Conservation (phyloP, 108 stramenopile genomes). For the Nitzschia palea region DNA sequence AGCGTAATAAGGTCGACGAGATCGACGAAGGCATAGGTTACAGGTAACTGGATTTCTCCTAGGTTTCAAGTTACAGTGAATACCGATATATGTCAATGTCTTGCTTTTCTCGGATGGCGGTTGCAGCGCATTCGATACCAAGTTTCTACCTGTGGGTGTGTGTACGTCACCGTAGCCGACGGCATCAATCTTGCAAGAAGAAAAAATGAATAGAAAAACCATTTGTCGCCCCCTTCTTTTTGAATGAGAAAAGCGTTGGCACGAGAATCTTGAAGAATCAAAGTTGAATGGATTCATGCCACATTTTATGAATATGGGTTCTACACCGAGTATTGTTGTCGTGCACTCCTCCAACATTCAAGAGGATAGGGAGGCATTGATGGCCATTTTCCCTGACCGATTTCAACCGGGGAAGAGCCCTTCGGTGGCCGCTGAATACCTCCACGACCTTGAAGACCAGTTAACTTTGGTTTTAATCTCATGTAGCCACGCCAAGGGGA, state of each 20-base stretch:
- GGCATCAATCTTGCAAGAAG: neutral
- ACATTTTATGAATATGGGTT: neutral
- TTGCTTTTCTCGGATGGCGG: neutral
- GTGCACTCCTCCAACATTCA: neutral
- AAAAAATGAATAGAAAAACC: neutral
- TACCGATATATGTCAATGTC: neutral
- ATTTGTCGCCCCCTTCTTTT: too few relatives aligned
- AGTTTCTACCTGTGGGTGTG: neutral
- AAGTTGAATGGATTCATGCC: neutral
- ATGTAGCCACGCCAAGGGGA: neutral
- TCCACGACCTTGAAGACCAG: neutral
- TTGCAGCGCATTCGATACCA: neutral
- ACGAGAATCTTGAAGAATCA: neutral
- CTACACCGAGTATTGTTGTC: conserved; percentile 1
- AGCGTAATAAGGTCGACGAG: too few relatives aligned
- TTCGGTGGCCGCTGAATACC: neutral
- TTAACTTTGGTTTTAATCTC: neutral
- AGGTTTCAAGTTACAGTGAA: too few relatives aligned
- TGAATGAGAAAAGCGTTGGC: too few relatives aligned
- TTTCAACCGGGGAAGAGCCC: neutral
- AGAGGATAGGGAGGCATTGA: conserved; percentile 2
- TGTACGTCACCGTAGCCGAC: neutral
- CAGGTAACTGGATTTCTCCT: too few relatives aligned
- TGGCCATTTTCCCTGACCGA: conserved; percentile 5
- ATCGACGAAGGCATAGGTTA: too few relatives aligned